Evolutionary conservation across 2,329 filamentous ascomycete genomes (phyloP), one percentile per base, ranked within the genome.

Genomic region (Zymoseptoria pseudotritici): DNA sequence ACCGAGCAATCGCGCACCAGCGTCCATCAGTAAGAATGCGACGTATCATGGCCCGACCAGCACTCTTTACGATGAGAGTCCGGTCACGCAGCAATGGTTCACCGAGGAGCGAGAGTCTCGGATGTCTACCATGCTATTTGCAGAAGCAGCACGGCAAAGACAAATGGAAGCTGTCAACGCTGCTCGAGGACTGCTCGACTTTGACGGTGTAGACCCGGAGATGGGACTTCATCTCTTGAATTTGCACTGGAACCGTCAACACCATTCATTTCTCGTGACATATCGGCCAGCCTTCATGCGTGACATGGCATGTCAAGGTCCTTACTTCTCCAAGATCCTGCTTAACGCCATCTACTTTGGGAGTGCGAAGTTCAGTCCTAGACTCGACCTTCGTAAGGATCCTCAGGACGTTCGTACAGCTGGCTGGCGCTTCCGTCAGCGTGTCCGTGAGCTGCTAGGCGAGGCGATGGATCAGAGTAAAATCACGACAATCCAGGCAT

Each of bases 291-390:
- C 63, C 2, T 66, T 67, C 59, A 67, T 67, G 65, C 63, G 64
- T 17, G 64, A 66, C 31, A 65, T 67, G 81, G 81, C 80, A 53
- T 77, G 77, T 53, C 70, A 75, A 5, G 83, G 83, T 0, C 80
- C 79, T 0, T 83, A 84, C 66, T 85, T 83, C 61, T 84, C 82
- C 0, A 79, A 82, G 53, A 72, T 82, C 1, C 73, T 85, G 1
- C 72, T 85, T 2, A 83, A 84, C 62, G 81, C 82, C 0, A 79
- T 85, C 0, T 76, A 80, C 56, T 82, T 78, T 3, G 57, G 57
- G 9, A 54, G 58, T 17, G 50, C 58, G n/a, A 81, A 82, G 57
- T 80, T 79, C 61, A 79, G 76, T 51, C 74, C 75, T 1, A 72
- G 78, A 0, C 70, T 73, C 0, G 77, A 80, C 51, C 73, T 82